These are phyloP conservation scores for Talaromyces piceae DNA, from an alignment of 2,329 filamentous ascomycete genomes.

Conservation along the genomic window DNA sequence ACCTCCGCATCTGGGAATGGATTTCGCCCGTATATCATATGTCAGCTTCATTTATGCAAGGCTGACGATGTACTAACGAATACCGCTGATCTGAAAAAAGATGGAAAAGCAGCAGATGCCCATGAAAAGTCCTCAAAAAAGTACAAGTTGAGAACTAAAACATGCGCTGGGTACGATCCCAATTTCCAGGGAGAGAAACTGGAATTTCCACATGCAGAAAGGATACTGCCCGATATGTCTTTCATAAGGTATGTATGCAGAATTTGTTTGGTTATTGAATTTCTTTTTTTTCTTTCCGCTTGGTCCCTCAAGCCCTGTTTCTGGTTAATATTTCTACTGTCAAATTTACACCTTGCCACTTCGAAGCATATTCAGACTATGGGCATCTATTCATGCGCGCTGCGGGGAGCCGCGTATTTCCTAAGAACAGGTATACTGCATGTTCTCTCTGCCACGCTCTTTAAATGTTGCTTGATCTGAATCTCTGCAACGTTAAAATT, in stretches of 20 bases:
- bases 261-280: too few relatives aligned
- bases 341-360: too few relatives aligned
- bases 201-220: slow-evolving; percentile 48
- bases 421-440: too few relatives aligned
- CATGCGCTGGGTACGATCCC: slow-evolving; percentile 53
- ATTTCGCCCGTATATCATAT: slow-evolving; percentile 69
- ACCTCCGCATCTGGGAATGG: slow-evolving; percentile 36
- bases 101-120: slow-evolving; percentile 46
- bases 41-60: slow-evolving; percentile 72
- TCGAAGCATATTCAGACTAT: too few relatives aligned
- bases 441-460: too few relatives aligned
- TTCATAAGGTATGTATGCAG: slow-evolving; percentile 60
- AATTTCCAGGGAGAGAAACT: slow-evolving; percentile 57
- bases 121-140: slow-evolving; percentile 34
- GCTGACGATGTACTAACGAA: slow-evolving; percentile 44
- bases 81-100: not conserved
- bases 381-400: too few relatives aligned
- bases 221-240: slow-evolving; percentile 61
- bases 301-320: slow-evolving; percentile 11
- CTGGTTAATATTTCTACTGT: not conserved
- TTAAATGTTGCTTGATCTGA: too few relatives aligned
- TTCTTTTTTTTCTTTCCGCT: slow-evolving; percentile 7
- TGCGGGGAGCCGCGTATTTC: too few relatives aligned
- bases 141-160: slow-evolving; percentile 54
- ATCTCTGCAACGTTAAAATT: too few relatives aligned